Evolutionary conservation across 306 rosid genomes (phyloP), one percentile per base, ranked within the genome.

Genomic region (Quercus alba): DNA sequence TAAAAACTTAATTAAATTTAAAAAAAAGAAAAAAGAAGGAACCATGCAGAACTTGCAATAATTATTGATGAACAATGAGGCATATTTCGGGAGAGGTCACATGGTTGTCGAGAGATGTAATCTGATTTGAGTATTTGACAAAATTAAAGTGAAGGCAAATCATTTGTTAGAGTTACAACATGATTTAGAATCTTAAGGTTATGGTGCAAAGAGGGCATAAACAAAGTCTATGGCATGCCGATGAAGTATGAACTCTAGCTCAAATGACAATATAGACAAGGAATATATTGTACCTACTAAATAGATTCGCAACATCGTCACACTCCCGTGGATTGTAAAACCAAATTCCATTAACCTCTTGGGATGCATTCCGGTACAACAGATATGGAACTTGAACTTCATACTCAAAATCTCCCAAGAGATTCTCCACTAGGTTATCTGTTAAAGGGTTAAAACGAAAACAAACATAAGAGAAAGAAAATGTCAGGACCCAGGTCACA

Each of bases 321-420:
- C 94, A 91, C 85, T 94, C 98, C 26, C 92, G 97, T 67, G 93
- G 68, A 80, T 91, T 92, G 82, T 94, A 94, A 90, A 94, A 94
- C 98, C 98, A 94, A 82, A 94, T 92, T 79, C 98, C 98, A 80
- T 91, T 92, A 86, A 94, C 98, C 84, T 94, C 98, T 85, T 94
- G 98, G 19, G 93, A 85, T 21, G 94, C 95, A 87, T 94, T 94
- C 73, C 94, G 90, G 81, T 94, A 94, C 56, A 94, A 85, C 26
- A 94, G 84, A 87, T 94, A 94, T 25, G 98, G 98, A 75, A 83
- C 91, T 68, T 92, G 94, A 78, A 94, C 88, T 85, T 94, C 98
- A 81, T 89, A 94, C 86, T 94, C 98, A 84, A 92, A 94, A 85
- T 94, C 98, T 62, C 91, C 91, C 86, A 92, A 86, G 57, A 94